These are phyloP conservation scores for Tricholoma flavovirens DNA, from an alignment of 768 basidiomycete genomes.

Conservation along the genomic window DNA sequence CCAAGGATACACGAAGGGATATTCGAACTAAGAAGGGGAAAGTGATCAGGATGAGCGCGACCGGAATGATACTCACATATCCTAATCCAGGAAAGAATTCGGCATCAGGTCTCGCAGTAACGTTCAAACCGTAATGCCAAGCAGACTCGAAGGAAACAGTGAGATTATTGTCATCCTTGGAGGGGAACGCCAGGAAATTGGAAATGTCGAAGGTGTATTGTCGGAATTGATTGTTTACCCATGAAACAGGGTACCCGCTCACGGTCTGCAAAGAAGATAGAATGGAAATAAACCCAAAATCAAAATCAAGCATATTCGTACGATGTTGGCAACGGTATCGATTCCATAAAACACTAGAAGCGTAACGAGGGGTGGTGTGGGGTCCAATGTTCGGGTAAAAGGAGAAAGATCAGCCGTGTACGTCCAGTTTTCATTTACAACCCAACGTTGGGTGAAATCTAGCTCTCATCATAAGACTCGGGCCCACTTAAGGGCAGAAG, in stretches of 20 bases:
- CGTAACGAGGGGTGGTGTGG: constrained; percentile 21
- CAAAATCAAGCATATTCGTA: constrained; percentile 18
- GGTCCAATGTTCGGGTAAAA: constrained; percentile 24
- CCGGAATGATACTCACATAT: constrained; percentile 21
- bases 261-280: constrained; percentile 31
- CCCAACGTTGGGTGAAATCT: constrained; percentile 55
- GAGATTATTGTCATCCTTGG: constrained; percentile 33
- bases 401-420: constrained; percentile 50
- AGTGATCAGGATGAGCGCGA: neutral
- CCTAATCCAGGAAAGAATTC: constrained; percentile 35
- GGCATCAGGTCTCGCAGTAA: constrained; percentile 42
- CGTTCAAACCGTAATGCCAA: constrained; percentile 48
- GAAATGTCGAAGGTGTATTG: constrained; percentile 51
- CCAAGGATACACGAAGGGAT: constrained; percentile 41
- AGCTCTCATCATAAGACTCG: neutral
- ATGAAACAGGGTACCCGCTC: constrained; percentile 45
- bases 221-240: constrained; percentile 54
- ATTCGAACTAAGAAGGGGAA: constrained; percentile 39
- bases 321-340: constrained; percentile 53
- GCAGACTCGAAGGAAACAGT: constrained; percentile 51
- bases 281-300: neutral
- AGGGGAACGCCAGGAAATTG: constrained; percentile 28
- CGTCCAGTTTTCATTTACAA: constrained; percentile 53
- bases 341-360: constrained; percentile 52
- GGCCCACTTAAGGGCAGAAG: neutral